Conservation (phyloP, 176 grass and related monocot genomes). For the Lolium rigidum region DNA sequence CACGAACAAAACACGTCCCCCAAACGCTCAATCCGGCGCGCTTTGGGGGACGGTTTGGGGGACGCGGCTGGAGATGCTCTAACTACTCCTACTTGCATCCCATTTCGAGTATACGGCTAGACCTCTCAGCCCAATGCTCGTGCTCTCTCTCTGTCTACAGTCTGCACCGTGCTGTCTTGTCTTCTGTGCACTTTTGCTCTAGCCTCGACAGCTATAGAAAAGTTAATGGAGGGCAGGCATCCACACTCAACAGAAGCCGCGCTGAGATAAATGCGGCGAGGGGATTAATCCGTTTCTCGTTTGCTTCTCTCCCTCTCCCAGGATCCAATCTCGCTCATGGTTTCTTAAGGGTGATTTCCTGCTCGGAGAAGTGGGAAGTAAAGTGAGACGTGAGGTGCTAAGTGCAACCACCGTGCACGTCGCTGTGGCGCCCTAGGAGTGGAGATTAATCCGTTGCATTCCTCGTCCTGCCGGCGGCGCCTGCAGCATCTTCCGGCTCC, state of each 20-base stretch:
- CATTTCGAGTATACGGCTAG: no score
- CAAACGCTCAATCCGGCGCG: no score
- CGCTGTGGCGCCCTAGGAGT: no score
- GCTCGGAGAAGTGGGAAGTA: background rate
- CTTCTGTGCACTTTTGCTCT: background rate
- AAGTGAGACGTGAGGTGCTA: background rate
- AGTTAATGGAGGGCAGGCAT: no score
- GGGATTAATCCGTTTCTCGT: background rate
- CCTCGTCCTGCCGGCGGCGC: no score
- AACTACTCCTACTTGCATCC: no score
- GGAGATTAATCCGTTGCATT: no score
- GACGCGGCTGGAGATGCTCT: no score
- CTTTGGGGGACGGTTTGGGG: no score
- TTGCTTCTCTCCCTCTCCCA: background rate
- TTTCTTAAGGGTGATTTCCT: background rate
- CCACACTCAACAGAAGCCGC: no score
- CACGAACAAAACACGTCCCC: no score
- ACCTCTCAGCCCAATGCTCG: background rate
- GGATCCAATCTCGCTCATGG: background rate
- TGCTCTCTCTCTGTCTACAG: background rate
- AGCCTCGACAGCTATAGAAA: no score
- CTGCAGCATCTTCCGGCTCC: background rate
- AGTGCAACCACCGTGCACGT: background rate
- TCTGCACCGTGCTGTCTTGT: background rate
- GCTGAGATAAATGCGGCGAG: background rate